These are phyloP conservation scores for Sideroxylon spinosum DNA, from an alignment of 179 eudicot genomes.

Conservation along the genomic window DNA sequence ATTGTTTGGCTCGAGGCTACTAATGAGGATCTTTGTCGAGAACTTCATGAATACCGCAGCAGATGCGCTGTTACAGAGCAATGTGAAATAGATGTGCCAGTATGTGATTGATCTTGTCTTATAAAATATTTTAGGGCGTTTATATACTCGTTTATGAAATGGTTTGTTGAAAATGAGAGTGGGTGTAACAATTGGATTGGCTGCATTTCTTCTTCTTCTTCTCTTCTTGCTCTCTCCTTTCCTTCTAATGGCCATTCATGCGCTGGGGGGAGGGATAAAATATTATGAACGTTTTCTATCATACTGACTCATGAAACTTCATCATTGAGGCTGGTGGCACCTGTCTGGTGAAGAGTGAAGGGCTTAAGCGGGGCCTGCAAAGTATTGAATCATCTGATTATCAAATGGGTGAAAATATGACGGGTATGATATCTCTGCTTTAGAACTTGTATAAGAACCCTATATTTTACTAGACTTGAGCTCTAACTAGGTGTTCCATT, in stretches of 20 bases:
- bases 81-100: slow-evolving; percentile 51
- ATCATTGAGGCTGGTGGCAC: slow-evolving; percentile 44
- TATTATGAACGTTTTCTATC: background rate
- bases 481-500: background rate
- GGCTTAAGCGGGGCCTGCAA: slow-evolving; percentile 79
- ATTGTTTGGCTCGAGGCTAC: slow-evolving; percentile 89
- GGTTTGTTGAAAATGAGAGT: background rate
- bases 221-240: too few species aligned
- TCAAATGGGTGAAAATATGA: slow-evolving; percentile 65
- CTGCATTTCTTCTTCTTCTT: background rate
- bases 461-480: background rate
- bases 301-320: slow-evolving; percentile 5
- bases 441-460: slow-evolving; percentile 8
- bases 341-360: slow-evolving; percentile 60
- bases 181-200: background rate
- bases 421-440: slow-evolving; percentile 44
- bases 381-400: slow-evolving; percentile 84
- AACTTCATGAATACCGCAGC: slow-evolving; percentile 70
- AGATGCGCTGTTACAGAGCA: slow-evolving; percentile 51
- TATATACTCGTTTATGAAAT: background rate
- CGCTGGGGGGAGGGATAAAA: background rate
- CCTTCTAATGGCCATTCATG: too few species aligned
- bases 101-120: slow-evolving; percentile 22
- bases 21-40: slow-evolving; percentile 76
- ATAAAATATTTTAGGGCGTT: background rate